Evolutionary conservation across 805 yeast genomes (phyloP).

Genomic region (Zygotorulaspora danielsina): DNA sequence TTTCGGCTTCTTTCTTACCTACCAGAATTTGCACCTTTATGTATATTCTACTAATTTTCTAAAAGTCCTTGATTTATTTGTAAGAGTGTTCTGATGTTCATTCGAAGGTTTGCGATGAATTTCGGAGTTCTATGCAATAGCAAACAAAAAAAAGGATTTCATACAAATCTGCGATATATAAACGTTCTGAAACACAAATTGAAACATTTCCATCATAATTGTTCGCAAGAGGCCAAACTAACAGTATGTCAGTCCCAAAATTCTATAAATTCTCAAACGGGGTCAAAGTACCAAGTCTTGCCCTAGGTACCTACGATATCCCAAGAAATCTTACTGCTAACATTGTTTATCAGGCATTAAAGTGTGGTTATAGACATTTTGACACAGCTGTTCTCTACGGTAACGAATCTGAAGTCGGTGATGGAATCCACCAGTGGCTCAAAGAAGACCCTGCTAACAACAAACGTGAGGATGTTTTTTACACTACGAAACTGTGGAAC

Average conservation of each 20-base stretch:
- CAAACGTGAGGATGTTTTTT: conserved; percentile 50
- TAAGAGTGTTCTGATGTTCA: too few species aligned
- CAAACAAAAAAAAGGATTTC: background rate
- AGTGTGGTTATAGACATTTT: conserved; percentile 66
- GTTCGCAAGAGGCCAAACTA: too few species aligned
- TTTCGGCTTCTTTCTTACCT: background rate
- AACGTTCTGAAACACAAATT: too few species aligned
- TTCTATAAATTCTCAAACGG: conserved; percentile 51
- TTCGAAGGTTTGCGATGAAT: background rate
- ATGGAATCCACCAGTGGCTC: conserved; percentile 54
- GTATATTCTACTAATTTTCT: too few species aligned
- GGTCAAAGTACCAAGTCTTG: conserved; percentile 50
- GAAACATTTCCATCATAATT: too few species aligned
- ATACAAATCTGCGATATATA: background rate
- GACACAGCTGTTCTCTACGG: conserved; percentile 68
- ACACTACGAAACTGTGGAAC: conserved; percentile 75
- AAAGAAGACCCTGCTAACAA: conserved; percentile 42
- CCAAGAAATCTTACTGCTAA: conserved; percentile 39
- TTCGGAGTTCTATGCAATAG: conserved; percentile 1
- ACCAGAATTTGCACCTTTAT: too few species aligned
- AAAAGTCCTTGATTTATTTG: too few species aligned
- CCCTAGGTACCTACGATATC: conserved; percentile 50
- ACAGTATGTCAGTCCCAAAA: conserved; percentile 24
- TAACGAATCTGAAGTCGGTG: conserved; percentile 59
- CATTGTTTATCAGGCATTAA: conserved; percentile 53